Base-by-base conservation (phyloP, 1,139 yeast genomes). In the Yarrowia galli region DNA sequence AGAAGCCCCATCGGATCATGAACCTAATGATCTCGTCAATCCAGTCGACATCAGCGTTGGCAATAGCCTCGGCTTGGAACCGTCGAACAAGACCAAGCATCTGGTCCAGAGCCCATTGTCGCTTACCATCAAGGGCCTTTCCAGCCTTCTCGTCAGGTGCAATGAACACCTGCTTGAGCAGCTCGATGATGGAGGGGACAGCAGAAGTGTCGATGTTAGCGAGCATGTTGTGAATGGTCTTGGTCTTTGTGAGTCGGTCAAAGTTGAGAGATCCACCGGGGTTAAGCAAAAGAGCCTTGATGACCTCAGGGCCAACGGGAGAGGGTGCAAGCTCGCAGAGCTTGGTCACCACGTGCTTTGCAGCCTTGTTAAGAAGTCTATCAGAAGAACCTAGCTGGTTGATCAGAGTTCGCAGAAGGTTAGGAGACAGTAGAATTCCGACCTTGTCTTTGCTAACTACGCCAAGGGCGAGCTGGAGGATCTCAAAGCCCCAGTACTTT, bases 401-500 rank as follows among this genome's bases (percentile, higher is more conserved):
- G 70, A 91, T 87, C 65, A 93, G 79, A 22, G 91, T 85, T 74
- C 97, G 83, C 80, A 90, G 77, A 43, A 93, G 81, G 76, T 93
- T 92, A 28, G 87, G 87, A 3, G 92, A 85, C 74, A 93, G 85
- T 1, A 92, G 74, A 38, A 73, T 68, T 1, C 78, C 72, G 0
- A 88, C 75, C 36, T 78, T 75, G 2, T 77, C 74, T 7, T 20
- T 67, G 9, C 69, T 65, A 0, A 77, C 72, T 0, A 82, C 75
- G 13, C 77, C 67, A 68, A 89, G 76, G 64, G 87, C 82, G 65
- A 84, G 80, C 46, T 78, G 81, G 72, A 93, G 87, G 7, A 93
- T 83, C 73, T 90, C 90, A 73, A 93, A 86, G 0, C 98, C 99
- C 85, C 92, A 85, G 76, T 84, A 91, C 75, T 93, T 95, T 70